These are phyloP conservation scores for Pseudocercospora macadamiae DNA, from an alignment of 2,329 filamentous ascomycete genomes.

Conservation along the genomic window DNA sequence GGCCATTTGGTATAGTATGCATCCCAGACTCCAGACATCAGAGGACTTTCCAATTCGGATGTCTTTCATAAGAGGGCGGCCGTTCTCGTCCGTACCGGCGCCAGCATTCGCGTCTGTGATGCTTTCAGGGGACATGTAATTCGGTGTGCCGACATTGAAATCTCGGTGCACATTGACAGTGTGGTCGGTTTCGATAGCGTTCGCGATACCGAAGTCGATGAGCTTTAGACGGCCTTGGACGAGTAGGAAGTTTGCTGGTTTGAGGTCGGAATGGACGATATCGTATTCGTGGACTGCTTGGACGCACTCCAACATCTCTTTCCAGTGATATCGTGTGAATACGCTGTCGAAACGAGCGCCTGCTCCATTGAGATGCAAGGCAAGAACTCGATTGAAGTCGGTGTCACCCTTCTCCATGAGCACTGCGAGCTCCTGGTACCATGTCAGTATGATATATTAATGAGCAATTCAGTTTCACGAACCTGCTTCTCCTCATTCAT, in stretches of 20 bases:
- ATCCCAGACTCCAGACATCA: slow-evolving; percentile 94
- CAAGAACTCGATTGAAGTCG: slow-evolving; percentile 85
- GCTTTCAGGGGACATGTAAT: slow-evolving; percentile 97
- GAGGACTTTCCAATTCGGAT: slow-evolving; percentile 96
- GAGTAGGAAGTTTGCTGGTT: slow-evolving; percentile 95
- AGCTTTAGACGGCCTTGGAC: slow-evolving; percentile 89
- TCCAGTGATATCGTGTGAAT: slow-evolving; percentile 98
- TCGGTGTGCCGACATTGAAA: slow-evolving; percentile 91
- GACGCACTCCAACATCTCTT: slow-evolving; percentile 97
- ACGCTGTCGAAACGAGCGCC: slow-evolving; percentile 79
- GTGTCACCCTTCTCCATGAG: slow-evolving; percentile 98
- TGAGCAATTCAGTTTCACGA: background rate
- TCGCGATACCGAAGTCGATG: slow-evolving; percentile 98
- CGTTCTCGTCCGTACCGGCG: slow-evolving; percentile 44
- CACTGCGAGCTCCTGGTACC: slow-evolving; percentile 67
- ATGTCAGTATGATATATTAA: background rate
- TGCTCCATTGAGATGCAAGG: slow-evolving; percentile 67
- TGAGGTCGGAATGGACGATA: slow-evolving; percentile 95
- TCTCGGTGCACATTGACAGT: slow-evolving; percentile 98
- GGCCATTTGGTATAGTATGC: slow-evolving; percentile 96
- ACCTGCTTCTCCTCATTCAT: slow-evolving; percentile 81
- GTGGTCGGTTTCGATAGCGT: slow-evolving; percentile 92
- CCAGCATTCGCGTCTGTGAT: slow-evolving; percentile 80
- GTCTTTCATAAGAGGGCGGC: slow-evolving; percentile 64
- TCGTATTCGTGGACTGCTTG: slow-evolving; percentile 85